Percentiles rank a stretch among this genome's conserved stretches.
Evolutionary conservation across 305 asterid genomes (phyloP).

Genomic region (Rubia balearica): DNA sequence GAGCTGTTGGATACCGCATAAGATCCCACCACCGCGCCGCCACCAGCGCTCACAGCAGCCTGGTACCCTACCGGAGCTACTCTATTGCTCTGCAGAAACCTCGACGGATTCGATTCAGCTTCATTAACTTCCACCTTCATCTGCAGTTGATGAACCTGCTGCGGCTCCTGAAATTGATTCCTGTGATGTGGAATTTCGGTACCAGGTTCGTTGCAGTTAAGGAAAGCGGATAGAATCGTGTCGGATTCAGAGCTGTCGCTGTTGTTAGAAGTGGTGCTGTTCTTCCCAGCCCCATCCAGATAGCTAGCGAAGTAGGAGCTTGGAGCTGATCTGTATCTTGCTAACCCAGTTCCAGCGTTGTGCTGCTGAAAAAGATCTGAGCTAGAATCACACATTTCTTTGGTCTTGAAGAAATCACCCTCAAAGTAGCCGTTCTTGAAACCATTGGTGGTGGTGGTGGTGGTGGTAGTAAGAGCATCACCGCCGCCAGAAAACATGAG

Average conservation of each 20-base stretch:
- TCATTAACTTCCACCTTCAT: constrained; percentile 19
- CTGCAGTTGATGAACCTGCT: neutral
- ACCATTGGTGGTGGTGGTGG: neutral
- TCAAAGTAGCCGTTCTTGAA: constrained; percentile 31
- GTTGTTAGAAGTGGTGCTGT: constrained; percentile 32
- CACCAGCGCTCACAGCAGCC: constrained; percentile 39
- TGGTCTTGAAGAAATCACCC: constrained; percentile 35
- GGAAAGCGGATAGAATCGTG: constrained; percentile 42
- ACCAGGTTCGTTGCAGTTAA: constrained; percentile 32
- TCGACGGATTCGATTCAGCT: constrained; percentile 14
- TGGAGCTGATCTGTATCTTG: constrained; percentile 75
- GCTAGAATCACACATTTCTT: constrained; percentile 28
- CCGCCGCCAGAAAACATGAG: constrained; percentile 22
- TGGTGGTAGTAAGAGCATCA: neutral
- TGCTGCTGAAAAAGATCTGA: constrained; percentile 36
- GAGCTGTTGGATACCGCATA: constrained; percentile 36
- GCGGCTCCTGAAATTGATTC: constrained; percentile 11
- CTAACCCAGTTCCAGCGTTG: constrained; percentile 34
- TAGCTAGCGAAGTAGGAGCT: constrained; percentile 56
- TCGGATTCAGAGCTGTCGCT: constrained; percentile 64
- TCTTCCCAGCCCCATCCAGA: constrained; percentile 28
- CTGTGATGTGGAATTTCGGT: constrained; percentile 11
- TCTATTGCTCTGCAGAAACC: neutral
- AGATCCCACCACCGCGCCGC: constrained; percentile 47
- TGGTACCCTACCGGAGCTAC: constrained; percentile 16